Evolutionary conservation across 768 basidiomycete species (phyloP).

Genomic region (Glaciozyma martinii): DNA sequence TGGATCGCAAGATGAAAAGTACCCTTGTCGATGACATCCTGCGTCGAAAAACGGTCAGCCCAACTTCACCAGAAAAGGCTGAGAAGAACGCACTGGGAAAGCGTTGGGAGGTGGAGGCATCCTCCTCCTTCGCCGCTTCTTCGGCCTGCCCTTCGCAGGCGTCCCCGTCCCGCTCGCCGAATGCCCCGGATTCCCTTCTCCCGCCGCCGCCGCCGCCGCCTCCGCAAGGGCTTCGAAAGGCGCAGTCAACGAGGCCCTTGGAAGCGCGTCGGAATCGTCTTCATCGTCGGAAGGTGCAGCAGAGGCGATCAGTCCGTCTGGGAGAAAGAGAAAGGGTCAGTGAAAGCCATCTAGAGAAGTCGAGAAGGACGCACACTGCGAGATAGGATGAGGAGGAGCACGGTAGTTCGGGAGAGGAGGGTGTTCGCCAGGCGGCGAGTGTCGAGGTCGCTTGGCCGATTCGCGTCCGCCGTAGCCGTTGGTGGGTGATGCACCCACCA

Average conservation of each 20-base stretch:
- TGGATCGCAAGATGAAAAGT: neutral
- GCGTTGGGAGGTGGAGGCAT: conserved; percentile 12
- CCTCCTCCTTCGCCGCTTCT: neutral
- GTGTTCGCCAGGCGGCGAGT: neutral
- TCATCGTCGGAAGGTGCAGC: conserved; percentile 80
- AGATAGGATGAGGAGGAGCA: conserved; percentile 5
- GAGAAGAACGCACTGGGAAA: conserved; percentile 6
- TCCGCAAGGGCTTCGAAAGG: conserved; percentile 93
- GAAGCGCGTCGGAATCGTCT: conserved; percentile 54
- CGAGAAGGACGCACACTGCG: conserved; percentile 36
- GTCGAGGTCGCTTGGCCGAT: neutral
- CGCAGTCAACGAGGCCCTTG: conserved; percentile 72
- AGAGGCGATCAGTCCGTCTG: conserved; percentile 70
- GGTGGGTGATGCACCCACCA: neutral
- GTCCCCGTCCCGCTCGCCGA: conserved; percentile 8
- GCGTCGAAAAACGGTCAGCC: neutral
- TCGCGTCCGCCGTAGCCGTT: neutral
- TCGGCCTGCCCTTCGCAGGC: neutral
- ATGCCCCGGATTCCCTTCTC: conserved; percentile 32
- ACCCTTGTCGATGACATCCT: neutral
- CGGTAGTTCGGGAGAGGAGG: conserved; percentile 13
- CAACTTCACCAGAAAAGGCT: neutral
- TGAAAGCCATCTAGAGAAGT: neutral
- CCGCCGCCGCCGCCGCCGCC: conserved; percentile 74
- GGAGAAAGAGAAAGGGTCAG: neutral